A percentile compares a stretch with the other conserved stretches of the same genome.
phyloP scores from a whole-genome alignment of 2,329 filamentous ascomycete species.

The Sporothrix inflata region DNA sequence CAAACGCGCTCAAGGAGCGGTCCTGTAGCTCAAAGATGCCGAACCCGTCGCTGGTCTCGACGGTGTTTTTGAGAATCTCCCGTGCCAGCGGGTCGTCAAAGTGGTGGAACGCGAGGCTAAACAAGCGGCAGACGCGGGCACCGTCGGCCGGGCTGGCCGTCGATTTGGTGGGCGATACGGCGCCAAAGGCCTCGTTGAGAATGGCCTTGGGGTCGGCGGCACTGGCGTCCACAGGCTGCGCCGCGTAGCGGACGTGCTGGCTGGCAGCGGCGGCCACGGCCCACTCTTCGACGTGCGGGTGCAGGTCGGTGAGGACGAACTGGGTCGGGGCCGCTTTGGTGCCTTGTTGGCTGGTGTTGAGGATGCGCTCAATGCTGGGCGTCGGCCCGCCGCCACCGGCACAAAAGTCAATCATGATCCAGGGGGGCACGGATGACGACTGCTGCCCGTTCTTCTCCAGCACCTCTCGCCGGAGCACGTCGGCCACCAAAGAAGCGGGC shows the following conservation, averaged over 20 bases:
- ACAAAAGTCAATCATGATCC: slow-evolving; percentile 75
- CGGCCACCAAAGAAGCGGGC: slow-evolving; percentile 64
- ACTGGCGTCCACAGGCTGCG: slow-evolving; percentile 66
- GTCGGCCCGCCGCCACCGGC: slow-evolving; percentile 74
- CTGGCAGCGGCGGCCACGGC: slow-evolving; percentile 54
- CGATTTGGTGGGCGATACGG: not conserved
- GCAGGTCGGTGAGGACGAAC: slow-evolving; percentile 69
- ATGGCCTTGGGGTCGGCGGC: slow-evolving; percentile 58
- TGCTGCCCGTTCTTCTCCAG: slow-evolving; percentile 9
- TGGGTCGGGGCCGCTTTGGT: slow-evolving; percentile 37
- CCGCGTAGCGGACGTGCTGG: slow-evolving; percentile 62
- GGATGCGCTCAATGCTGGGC: slow-evolving; percentile 61
- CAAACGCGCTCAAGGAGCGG: slow-evolving; percentile 57
- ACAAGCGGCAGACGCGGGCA: slow-evolving; percentile 62
- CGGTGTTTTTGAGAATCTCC: slow-evolving; percentile 64
- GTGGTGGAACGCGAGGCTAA: slow-evolving; percentile 77
- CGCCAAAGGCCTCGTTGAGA: slow-evolving; percentile 31
- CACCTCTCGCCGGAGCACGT: slow-evolving; percentile 48
- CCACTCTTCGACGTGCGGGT: slow-evolving; percentile 67
- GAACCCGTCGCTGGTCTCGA: slow-evolving; percentile 68
- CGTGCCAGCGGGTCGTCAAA: slow-evolving; percentile 67
- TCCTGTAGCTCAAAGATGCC: slow-evolving; percentile 77
- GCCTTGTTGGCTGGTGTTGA: slow-evolving; percentile 50
- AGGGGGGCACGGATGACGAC: slow-evolving; percentile 48
- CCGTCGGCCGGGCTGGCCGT: not conserved